Conservation (phyloP, 805 yeast species). For the Zygoascus bituminiphila region DNA sequence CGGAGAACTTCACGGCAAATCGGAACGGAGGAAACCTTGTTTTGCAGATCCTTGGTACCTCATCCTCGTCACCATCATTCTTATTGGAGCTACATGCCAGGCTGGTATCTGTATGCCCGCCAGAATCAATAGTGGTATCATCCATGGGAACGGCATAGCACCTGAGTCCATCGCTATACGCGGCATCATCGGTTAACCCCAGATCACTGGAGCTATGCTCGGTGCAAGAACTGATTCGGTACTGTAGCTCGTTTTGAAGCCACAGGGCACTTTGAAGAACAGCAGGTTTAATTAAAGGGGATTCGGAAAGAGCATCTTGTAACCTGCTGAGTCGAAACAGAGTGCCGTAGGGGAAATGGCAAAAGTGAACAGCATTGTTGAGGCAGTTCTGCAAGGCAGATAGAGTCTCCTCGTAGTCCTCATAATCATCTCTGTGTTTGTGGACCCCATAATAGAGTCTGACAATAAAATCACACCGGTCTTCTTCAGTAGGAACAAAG, state of each 20-base stretch:
- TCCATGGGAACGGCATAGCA: constrained; percentile 14
- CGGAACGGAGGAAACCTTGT: constrained; percentile 46
- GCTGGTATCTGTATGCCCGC: not conserved
- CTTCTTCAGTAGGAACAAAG: constrained; percentile 50
- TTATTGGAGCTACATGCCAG: not conserved
- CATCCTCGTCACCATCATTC: not conserved
- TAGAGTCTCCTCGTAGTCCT: not conserved
- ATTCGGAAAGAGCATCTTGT: constrained; percentile 33
- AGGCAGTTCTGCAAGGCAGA: constrained; percentile 22
- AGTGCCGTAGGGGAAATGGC: constrained; percentile 41
- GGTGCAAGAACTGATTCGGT: constrained; percentile 28
- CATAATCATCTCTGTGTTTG: constrained; percentile 22
- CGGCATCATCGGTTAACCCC: constrained; percentile 10
- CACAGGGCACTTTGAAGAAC: constrained; percentile 42
- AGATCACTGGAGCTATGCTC: constrained; percentile 15
- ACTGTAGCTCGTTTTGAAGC: constrained; percentile 39
- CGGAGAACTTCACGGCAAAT: constrained; percentile 44
- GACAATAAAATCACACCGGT: constrained; percentile 41
- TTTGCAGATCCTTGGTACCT: constrained; percentile 1
- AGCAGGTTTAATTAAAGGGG: constrained; percentile 32
- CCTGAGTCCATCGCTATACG: constrained; percentile 27
- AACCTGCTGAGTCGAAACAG: constrained; percentile 33
- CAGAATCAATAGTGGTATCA: constrained; percentile 17
- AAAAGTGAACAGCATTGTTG: constrained; percentile 37
- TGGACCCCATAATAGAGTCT: constrained; percentile 29